phyloP scores from a whole-genome alignment of 2,329 filamentous ascomycete genomes.

The Colletotrichum sp. region DNA sequence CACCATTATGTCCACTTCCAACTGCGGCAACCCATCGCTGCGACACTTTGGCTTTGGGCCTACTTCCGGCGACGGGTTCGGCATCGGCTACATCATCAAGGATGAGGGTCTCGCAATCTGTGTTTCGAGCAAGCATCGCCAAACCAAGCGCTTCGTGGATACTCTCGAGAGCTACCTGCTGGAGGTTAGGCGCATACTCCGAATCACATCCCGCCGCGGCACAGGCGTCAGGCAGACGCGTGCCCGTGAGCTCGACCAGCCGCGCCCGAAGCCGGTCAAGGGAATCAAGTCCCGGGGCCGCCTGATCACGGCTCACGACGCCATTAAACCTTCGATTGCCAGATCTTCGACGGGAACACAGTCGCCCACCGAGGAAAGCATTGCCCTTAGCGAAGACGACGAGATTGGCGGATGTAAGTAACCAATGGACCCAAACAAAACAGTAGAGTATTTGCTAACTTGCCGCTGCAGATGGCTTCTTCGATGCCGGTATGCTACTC shows the following conservation, averaged over 20 bases:
- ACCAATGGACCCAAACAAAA: neutral
- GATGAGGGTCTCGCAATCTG: conserved; percentile 90
- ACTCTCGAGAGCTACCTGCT: conserved; percentile 89
- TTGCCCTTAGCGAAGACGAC: conserved; percentile 80
- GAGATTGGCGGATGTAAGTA: conserved; percentile 91
- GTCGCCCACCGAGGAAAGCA: conserved; percentile 72
- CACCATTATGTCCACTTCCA: conserved; percentile 95
- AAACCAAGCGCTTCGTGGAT: conserved; percentile 89
- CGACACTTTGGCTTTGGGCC: conserved; percentile 97
- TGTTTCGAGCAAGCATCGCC: conserved; percentile 89
- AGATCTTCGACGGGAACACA: conserved; percentile 54
- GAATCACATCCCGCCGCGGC: conserved; percentile 63
- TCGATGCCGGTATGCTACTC: conserved; percentile 93
- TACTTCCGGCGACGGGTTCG: conserved; percentile 91
- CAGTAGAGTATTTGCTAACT: conserved; percentile 30
- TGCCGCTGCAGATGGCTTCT: conserved; percentile 81
- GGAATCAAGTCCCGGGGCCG: conserved; percentile 76
- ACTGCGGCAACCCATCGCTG: conserved; percentile 94
- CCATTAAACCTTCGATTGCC: conserved; percentile 39
- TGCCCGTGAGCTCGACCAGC: conserved; percentile 58
- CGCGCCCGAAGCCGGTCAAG: conserved; percentile 39
- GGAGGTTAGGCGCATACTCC: conserved; percentile 85
- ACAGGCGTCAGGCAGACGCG: conserved; percentile 48
- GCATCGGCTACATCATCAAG: conserved; percentile 99
- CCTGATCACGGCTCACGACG: conserved; percentile 67